Conservation (phyloP, 495 filamentous ascomycete species). For the Venustampulla echinocandica region DNA sequence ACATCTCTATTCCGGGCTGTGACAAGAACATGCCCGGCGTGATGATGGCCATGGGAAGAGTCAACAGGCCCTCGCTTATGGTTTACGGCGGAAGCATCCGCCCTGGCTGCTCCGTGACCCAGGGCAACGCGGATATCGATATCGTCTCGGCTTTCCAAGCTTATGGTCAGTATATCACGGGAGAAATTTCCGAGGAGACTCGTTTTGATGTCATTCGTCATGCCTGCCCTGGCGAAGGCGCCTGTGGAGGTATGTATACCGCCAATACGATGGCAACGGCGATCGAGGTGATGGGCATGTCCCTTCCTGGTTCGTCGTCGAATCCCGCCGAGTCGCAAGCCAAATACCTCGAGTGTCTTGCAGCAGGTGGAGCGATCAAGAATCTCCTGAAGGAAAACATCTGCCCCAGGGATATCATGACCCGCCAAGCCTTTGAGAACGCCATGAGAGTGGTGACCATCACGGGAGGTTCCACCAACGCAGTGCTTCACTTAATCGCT, state of each 20-base stretch:
- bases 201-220: constrained; percentile 91
- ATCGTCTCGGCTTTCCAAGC: constrained; percentile 97
- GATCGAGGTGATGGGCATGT: constrained; percentile 96
- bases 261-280: constrained; percentile 98
- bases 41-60: constrained; percentile 91
- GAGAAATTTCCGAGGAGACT: constrained; percentile 83
- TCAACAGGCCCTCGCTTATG: constrained; percentile 92
- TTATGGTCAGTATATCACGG: constrained; percentile 88
- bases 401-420: constrained; percentile 80
- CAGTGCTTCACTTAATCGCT: constrained; percentile 92
- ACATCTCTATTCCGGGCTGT: constrained; percentile 96
- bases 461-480: constrained; percentile 93
- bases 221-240: constrained; percentile 87
- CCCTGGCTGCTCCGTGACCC: constrained; percentile 70
- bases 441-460: constrained; percentile 95
- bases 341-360: constrained; percentile 80
- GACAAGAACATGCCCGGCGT: constrained; percentile 99
- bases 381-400: constrained; percentile 83
- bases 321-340: constrained; percentile 80
- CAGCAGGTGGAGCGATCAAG: constrained; percentile 78
- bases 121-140: constrained; percentile 72
- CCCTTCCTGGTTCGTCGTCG: constrained; percentile 85
- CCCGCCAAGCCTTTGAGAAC: constrained; percentile 86
- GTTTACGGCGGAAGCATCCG: constrained; percentile 94
- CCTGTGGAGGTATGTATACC: constrained; percentile 98